Base-by-base conservation (phyloP, 257 asterid species). In the Gentiana straminea region DNA sequence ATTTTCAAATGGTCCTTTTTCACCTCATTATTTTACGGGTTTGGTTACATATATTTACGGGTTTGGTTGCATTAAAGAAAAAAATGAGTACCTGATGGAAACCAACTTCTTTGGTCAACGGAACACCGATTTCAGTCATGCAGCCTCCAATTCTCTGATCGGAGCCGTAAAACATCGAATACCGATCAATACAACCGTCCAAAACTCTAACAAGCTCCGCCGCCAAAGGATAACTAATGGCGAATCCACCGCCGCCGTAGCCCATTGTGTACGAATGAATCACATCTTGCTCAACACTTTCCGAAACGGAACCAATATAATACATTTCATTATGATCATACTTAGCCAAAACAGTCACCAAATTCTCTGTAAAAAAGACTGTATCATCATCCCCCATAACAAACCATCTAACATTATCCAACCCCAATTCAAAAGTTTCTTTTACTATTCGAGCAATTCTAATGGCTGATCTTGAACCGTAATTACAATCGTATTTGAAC, bases 341-440 rank as follows among this genome's bases (percentile, higher is more conserved):
- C 53, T 75, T 84, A 1, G 60, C 54, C 51, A 91, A 38, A 7
- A 81, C 71, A 0, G 67, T 66, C 59, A 80, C 76, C 74, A 91
- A 65, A 77, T 91, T 91, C 81, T 83, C 88, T 0, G 79, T 55
- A 56, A 87, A 83, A 33, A 87, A 91, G 5, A 87, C 75, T 1
- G 98, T 91, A 50, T 91, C 98, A 33, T 91, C 98, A 8, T 91
- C 98, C 0, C 97, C 98, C 95, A 91, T 81, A 1, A 84, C 95
- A 9, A 91, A 84, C 98, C 98, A 91, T 67, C 96, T 61, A 57
- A 83, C 93, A 8, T 79, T 53, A 5, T 62, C 74, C 13, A 70
- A 13, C 5, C 86, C 80, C 0, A 73, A 60, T 58, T 81, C 80
- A 61, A 79, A 87, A 38, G 83, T 75, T 80, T 91, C 94, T 54